These are phyloP conservation scores for Avena atlantica DNA, from an alignment of 176 grass and related monocot genomes.

Conservation along the genomic window DNA sequence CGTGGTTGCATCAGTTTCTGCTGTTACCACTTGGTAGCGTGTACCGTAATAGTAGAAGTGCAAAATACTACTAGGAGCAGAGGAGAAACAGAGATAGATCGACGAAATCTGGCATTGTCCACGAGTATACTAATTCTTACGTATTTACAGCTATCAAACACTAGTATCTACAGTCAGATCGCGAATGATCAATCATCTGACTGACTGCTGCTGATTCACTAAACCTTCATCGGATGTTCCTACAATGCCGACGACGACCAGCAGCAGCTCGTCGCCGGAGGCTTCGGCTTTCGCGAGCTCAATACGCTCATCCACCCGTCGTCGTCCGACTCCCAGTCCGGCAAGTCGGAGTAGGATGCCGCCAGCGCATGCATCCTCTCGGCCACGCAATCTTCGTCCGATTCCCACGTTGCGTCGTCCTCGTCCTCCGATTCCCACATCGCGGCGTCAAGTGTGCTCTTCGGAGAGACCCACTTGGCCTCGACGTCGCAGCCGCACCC, in stretches of 20 bases:
- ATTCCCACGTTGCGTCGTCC: not conserved
- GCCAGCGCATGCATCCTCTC: conserved; percentile 46
- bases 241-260: conserved; percentile 18
- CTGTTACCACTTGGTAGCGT: too few species aligned
- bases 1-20: not conserved
- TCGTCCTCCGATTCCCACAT: conserved; percentile 61
- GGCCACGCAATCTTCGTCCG: too few species aligned
- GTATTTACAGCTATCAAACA: not conserved
- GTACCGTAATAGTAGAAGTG: too few species aligned
- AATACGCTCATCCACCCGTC: conserved; percentile 43
- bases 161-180: not conserved
- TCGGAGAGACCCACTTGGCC: conserved; percentile 70
- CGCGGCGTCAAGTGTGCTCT: conserved; percentile 72
- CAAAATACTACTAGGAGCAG: not conserved
- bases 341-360: conserved; percentile 20
- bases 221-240: not conserved
- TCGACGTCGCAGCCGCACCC: conserved; percentile 3
- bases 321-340: conserved; percentile 53
- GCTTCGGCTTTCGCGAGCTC: not conserved
- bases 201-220: conserved; percentile 20
- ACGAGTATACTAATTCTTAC: conserved; percentile 14
- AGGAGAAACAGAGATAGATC: not conserved
- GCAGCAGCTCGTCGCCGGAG: not conserved
- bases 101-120: not conserved
- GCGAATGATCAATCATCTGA: not conserved